Percentiles rank a stretch among this genome's conserved stretches.
Conservation (phyloP, 805 yeast species). For the Candida lessepsii region DNA sequence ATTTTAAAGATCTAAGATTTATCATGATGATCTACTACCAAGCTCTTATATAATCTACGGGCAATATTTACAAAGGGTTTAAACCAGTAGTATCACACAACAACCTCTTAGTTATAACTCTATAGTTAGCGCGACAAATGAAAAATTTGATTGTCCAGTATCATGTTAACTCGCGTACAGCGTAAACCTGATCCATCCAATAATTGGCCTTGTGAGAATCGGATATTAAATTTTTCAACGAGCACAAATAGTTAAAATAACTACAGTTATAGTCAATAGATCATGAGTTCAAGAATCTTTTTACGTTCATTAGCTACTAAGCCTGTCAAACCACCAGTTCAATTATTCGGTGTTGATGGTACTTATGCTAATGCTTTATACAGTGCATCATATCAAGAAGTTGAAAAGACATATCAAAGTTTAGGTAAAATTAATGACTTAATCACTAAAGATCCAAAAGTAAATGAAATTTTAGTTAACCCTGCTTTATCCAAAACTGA, state of each 20-base stretch:
- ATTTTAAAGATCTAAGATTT: neutral
- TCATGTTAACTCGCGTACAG: slow-evolving; percentile 1
- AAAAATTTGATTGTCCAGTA: slow-evolving; percentile 1
- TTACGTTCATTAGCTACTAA: slow-evolving; percentile 69
- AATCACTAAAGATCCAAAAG: slow-evolving; percentile 61
- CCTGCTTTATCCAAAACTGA: slow-evolving; percentile 81
- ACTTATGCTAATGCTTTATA: slow-evolving; percentile 94
- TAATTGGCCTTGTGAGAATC: neutral
- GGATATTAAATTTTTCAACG: slow-evolving; percentile 8
- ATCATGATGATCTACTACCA: slow-evolving; percentile 3
- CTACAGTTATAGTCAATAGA: slow-evolving; percentile 4
- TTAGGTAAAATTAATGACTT: slow-evolving; percentile 57
- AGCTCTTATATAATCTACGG: too few relatives aligned
- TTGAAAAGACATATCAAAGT: slow-evolving; percentile 68
- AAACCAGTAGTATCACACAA: neutral
- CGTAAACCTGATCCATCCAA: slow-evolving; percentile 11
- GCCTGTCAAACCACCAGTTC: slow-evolving; percentile 80
- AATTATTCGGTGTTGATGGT: slow-evolving; percentile 93
- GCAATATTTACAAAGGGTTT: too few relatives aligned
- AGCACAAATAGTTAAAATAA: slow-evolving; percentile 4
- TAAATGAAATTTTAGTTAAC: slow-evolving; percentile 62
- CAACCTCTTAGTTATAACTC: neutral
- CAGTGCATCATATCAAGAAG: slow-evolving; percentile 82
- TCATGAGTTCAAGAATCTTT: slow-evolving; percentile 17
- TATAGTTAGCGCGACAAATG: neutral